Conservation (phyloP, 306 rosid species). For the Dalbergia cochinchinensis region DNA sequence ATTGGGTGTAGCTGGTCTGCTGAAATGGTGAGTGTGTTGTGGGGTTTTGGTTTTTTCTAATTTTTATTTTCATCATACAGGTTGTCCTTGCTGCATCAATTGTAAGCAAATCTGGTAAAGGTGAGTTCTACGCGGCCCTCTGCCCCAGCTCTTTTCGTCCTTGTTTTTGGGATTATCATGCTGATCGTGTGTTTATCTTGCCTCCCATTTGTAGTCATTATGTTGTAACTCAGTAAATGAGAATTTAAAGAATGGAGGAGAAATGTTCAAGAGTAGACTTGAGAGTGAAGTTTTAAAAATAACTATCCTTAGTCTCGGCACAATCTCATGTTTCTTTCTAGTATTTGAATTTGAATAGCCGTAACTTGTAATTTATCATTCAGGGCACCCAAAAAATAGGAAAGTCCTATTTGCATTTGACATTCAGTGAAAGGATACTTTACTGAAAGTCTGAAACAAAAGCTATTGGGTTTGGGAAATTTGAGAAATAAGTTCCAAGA, state of each 20-base stretch:
- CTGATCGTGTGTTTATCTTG: background rate
- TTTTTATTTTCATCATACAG: constrained; percentile 53
- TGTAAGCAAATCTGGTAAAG: constrained; percentile 93
- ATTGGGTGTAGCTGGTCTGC: background rate
- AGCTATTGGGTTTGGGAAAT: background rate
- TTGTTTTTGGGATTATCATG: background rate
- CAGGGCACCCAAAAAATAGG: background rate
- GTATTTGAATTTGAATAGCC: background rate
- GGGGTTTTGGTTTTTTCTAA: constrained; percentile 14
- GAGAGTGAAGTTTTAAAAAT: background rate
- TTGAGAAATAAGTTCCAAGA: background rate
- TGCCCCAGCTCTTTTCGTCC: background rate
- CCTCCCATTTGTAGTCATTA: constrained; percentile 5
- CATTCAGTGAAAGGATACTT: constrained; percentile 3
- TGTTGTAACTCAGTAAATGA: constrained; percentile 1
- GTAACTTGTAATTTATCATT: background rate
- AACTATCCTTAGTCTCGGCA: background rate
- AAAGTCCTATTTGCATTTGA: background rate
- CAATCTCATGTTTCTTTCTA: background rate
- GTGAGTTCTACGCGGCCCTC: constrained; percentile 55
- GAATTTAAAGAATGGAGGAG: background rate
- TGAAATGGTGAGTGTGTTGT: background rate
- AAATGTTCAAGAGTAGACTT: background rate
- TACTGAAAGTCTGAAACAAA: constrained; percentile 10
- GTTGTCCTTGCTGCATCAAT: constrained; percentile 93